Evolutionary conservation across 2,329 filamentous ascomycete genomes (phyloP), one percentile per base, ranked within the genome.

Genomic region (Coniella vitis): DNA sequence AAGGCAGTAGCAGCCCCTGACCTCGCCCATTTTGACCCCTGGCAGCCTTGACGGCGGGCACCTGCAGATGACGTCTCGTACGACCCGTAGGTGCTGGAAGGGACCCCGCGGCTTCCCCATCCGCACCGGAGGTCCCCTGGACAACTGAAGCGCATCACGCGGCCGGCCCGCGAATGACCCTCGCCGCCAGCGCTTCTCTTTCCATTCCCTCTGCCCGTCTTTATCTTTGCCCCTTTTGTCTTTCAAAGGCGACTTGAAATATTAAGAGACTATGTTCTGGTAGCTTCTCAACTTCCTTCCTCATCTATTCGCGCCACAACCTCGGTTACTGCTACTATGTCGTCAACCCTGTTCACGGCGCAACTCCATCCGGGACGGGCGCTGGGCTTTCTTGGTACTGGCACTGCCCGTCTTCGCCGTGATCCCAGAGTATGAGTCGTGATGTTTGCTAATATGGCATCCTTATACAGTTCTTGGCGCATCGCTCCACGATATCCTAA

Each of bases 401-500:
- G 16, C 22, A 13, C 17, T 10, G n/a, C 16, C 34, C 35, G 16
- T 19, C 4, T 39, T 35, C 3, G 16, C 25, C 25, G 20, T 10
- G 4, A 25, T 10, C 14, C 17, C 8, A 12, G 17, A 3, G 10
- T 7, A 32, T 29, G n/a, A n/a, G 4, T 31, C 3, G 31, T 25
- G 22, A 13, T 3, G 49, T 0, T 37, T 56, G 16, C 41, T 52
- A 16, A 41, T n/a, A n/a, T 52, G 20, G 49, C 38, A 21, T 46
- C 42, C 53, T 49, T 49, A 45, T 19, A 45, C 63, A 95, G 90
- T 84, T 43, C 82, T 98, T 50, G 93, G 93, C 49, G 87, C 89
- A 55, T 95, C 90, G 2, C 79, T 98, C 32, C 90, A 97, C 68
- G 89, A 95, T 62, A 78, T 94, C 60, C 70, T 97, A 52, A 90